Conservation (phyloP, 306 rosid genomes). For the Mucuna pruriens region DNA sequence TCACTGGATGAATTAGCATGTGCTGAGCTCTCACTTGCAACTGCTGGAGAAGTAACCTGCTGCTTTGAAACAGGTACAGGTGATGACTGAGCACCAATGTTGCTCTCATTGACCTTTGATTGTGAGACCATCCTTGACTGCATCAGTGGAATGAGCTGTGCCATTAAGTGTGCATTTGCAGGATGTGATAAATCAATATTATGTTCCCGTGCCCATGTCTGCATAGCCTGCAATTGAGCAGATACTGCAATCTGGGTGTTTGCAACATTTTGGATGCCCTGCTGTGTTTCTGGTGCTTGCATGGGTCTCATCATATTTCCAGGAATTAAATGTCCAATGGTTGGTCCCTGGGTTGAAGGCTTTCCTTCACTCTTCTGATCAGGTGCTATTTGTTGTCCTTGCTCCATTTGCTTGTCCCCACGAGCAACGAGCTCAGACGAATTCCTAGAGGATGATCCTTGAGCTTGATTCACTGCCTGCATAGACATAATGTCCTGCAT, state of each 20-base stretch:
- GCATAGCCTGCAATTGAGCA: conserved; percentile 86
- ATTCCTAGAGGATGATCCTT: conserved; percentile 71
- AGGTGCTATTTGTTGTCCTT: conserved; percentile 62
- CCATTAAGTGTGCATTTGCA: conserved; percentile 75
- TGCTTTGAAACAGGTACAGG: conserved; percentile 75
- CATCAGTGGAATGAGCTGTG: conserved; percentile 77
- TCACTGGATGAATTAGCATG: conserved; percentile 90
- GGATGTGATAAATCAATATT: conserved; percentile 91
- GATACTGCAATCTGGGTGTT: conserved; percentile 78
- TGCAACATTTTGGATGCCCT: conserved; percentile 65
- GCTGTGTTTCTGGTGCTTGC: conserved; percentile 74
- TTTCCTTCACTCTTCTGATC: conserved; percentile 75
- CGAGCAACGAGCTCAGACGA: conserved; percentile 63
- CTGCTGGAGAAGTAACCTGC: conserved; percentile 77
- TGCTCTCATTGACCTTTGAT: conserved; percentile 69
- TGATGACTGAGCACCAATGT: conserved; percentile 63
- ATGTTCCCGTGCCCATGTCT: conserved; percentile 86
- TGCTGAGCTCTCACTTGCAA: conserved; percentile 78
- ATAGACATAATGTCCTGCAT: conserved; percentile 81
- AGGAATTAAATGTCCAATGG: conserved; percentile 56
- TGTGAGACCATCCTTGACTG: conserved; percentile 81
- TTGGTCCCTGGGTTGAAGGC: conserved; percentile 57
- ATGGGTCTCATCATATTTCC: conserved; percentile 69
- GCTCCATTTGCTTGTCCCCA: conserved; percentile 84
- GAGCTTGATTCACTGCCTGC: conserved; percentile 73